Base-by-base conservation (phyloP, 352 stramenopile genomes). In the Pythium periplocum region DNA sequence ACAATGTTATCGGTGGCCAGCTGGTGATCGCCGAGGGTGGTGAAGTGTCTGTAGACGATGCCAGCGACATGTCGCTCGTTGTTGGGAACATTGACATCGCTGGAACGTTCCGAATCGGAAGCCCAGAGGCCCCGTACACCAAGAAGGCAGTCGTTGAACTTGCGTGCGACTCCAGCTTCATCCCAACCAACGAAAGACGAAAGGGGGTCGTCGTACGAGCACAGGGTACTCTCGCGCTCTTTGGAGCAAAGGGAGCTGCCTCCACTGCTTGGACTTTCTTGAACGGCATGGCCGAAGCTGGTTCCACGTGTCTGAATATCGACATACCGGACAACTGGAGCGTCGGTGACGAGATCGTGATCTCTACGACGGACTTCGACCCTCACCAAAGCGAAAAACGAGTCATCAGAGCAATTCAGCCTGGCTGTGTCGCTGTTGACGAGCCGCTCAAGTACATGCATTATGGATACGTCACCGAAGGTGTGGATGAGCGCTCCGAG, bases 401-500 rank as follows among this genome's bases (percentile, higher is more conserved):
- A n/a, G 63, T 52, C 11, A 69, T 83, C 43, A 53, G 54, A 3
- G 51, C 49, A 6, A 48, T 73, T 48, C 49, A 48, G 4, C 9
- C 57, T 2, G 51, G 42, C 0, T 69, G 57, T 41, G 54, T 72
- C 1, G 30, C 68, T 38, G 43, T 78, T 44, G 59, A 78, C 35
- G 17, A 2, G 2, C 57, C 69, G 3, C 59, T 86, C 0, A 4
- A 57, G 36, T 78, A 59, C 43, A 71, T 56, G 51, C 75, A 86
- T 69, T 71, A 66, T 26, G 65, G 60, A 2, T 51, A 58, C 9
- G 45, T 78, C 5, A 64, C 72, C 7, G 51, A 85, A 26, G 63
- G 68, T 36, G 65, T 79, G 31, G 67, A 83, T 47, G 69, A 86
- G 56, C 70, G 77, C 8, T 72, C 69, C 30, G 79, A 88, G 45